Evolutionary conservation across 495 filamentous ascomycete species (phyloP).

Genomic region (Penicillium chermesinum): DNA sequence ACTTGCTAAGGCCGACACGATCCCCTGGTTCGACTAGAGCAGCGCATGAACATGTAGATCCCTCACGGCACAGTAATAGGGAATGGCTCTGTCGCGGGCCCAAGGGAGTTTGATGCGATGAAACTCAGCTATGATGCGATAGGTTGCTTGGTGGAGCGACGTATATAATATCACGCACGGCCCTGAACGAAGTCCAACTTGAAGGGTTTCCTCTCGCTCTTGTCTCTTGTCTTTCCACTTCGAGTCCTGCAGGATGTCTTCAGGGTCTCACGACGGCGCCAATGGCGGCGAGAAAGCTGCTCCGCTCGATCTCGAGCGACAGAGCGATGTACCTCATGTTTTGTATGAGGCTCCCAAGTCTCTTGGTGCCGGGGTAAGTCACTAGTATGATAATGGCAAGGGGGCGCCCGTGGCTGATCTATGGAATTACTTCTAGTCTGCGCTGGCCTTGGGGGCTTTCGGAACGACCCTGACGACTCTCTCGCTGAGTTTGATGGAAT

Average conservation of each 20-base stretch:
- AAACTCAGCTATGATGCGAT: conserved; percentile 1
- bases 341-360: conserved; percentile 10
- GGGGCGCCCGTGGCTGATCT: not conserved
- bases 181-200: not conserved
- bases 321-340: conserved; percentile 1
- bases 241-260: conserved; percentile 7
- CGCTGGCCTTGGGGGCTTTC: conserved; percentile 46
- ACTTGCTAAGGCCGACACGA: no score
- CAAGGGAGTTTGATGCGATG: not conserved
- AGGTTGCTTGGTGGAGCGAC: no score
- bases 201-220: not conserved
- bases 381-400: not conserved
- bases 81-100: not conserved
- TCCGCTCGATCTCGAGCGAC: conserved; percentile 16
- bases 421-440: conserved; percentile 28
- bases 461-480: conserved; percentile 47
- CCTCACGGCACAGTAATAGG: not conserved
- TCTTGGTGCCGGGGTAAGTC: conserved; percentile 24
- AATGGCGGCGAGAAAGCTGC: conserved; percentile 5
- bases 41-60: not conserved
- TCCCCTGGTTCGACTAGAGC: not conserved
- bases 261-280: conserved; percentile 3
- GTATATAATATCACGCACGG: no score
- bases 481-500: conserved; percentile 46
- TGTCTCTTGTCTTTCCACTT: not conserved